phyloP scores from a whole-genome alignment of 164 flowering plant species.

The Vitis amurensis region DNA sequence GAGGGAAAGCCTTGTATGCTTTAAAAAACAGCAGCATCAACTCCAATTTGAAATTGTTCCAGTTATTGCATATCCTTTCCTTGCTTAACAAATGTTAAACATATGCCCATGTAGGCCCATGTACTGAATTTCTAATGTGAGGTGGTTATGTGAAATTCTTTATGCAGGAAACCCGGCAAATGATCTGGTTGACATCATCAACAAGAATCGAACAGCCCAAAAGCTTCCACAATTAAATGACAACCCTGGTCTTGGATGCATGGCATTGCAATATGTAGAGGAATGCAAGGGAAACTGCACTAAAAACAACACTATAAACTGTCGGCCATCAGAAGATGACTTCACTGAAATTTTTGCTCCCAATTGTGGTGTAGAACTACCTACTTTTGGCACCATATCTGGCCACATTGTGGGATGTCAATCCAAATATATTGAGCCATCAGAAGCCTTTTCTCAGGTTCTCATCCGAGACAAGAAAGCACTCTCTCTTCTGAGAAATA shows the following conservation, averaged over 20 bases:
- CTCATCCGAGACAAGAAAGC: conserved; percentile 46
- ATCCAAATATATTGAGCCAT: conserved; percentile 56
- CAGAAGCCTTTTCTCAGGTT: conserved; percentile 50
- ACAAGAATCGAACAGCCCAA: conserved; percentile 62
- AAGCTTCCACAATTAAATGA: conserved; percentile 48
- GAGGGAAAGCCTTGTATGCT: too few relatives aligned
- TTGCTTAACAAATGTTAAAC: too few relatives aligned
- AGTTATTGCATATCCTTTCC: too few relatives aligned
- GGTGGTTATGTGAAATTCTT: neutral
- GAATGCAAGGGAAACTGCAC: conserved; percentile 71
- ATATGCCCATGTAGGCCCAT: neutral
- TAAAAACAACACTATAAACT: conserved; percentile 45
- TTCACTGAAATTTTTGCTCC: conserved; percentile 86
- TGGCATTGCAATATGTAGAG: conserved; percentile 75
- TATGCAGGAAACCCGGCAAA: conserved; percentile 72
- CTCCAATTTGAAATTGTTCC: too few relatives aligned
- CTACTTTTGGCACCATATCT: conserved; percentile 67
- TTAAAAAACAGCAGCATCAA: too few relatives aligned
- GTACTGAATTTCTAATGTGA: too few relatives aligned
- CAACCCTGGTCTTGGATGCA: conserved; percentile 84
- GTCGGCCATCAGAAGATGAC: conserved; percentile 65
- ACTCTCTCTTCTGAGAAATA: conserved; percentile 47
- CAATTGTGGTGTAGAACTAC: conserved; percentile 90
- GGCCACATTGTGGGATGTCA: conserved; percentile 67
- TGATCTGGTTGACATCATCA: conserved; percentile 69